Evolutionary conservation across 805 yeast genomes (phyloP), one percentile per base, ranked within the genome.

Genomic region (Huiozyma naganishii): DNA sequence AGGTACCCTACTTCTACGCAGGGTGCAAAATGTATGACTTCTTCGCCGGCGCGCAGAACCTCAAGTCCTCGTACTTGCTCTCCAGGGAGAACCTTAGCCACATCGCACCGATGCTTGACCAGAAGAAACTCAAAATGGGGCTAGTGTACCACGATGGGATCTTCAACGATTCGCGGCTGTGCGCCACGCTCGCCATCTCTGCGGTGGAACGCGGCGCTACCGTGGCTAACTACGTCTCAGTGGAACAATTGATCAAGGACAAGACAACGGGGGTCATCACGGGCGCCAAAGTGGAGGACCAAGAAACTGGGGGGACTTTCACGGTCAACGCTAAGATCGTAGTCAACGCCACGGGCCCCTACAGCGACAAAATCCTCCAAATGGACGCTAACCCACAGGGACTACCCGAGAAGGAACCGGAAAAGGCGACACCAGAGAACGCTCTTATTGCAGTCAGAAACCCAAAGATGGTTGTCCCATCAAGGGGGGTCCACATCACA

Each of bases 321-420:
- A 64, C 67, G 33, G 77, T 88, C 51, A 71, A 69, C 48, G 81
- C 95, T 36, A 85, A 81, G 50, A 73, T 80, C 37, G 80, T 87
- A 29, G 82, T 89, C 38, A 89, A 88, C 60, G 96, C 97, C 32
- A 89, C 97, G 38, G 97, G 97, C 44, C 97, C 97, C 42, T 84
- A 80, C 65, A 78, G 90, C 49, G 97, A 89, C 65, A 70, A 72
- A 38, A 69, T 89, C 47, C 74, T 94, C 59, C 86, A 86, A 58
- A 83, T 89, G 90, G 96, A 89, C 64, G 74, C 79, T 38, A 76
- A 75, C 58, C 73, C 79, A 30, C 64, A 70, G 48, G 89, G 89
- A 29, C 58, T 75, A 53, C 79, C 88, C 32, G 81, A 83, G 52
- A 17, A 17, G 23, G 62, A 62, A 49, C 65, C 59, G 17, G 37